Percentiles rank a stretch among this genome's conserved stretches.
These are phyloP conservation scores for Metarhizium guizhouense DNA, from an alignment of 2,329 filamentous ascomycete species.

Conservation along the genomic window DNA sequence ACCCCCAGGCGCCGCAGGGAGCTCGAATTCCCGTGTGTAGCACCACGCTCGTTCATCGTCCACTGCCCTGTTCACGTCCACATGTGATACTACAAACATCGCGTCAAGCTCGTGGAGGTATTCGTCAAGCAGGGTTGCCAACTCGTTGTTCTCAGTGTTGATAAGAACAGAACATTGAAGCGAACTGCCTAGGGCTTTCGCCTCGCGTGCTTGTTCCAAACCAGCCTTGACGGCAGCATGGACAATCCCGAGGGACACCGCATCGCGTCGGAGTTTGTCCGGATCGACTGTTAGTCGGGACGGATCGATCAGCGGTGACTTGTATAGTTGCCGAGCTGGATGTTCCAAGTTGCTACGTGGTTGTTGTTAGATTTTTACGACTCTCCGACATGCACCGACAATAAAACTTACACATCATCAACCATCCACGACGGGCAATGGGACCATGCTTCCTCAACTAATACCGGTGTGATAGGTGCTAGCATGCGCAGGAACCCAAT, in stretches of 20 bases:
- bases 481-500: slow-evolving; percentile 69
- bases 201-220: slow-evolving; percentile 62
- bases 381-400: background rate
- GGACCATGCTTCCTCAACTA: slow-evolving; percentile 85
- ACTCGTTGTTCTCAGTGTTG: slow-evolving; percentile 28
- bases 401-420: slow-evolving; percentile 29
- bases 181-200: slow-evolving; percentile 70
- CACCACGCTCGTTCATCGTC: slow-evolving; percentile 27
- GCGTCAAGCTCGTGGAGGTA: slow-evolving; percentile 45
- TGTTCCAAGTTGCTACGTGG: slow-evolving; percentile 17
- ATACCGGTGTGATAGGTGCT: slow-evolving; percentile 68
- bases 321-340: slow-evolving; percentile 41
- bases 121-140: slow-evolving; percentile 25
- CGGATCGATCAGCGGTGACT: slow-evolving; percentile 31
- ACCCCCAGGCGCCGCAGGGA: slow-evolving; percentile 23
- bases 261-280: slow-evolving; percentile 29
- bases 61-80: slow-evolving; percentile 35
- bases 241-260: slow-evolving; percentile 42
- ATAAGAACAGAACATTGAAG: slow-evolving; percentile 67
- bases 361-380: slow-evolving; percentile 8
- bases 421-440: slow-evolving; percentile 60
- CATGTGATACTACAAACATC: slow-evolving; percentile 62
- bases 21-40: slow-evolving; percentile 34
- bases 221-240: slow-evolving; percentile 63
- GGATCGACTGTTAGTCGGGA: slow-evolving; percentile 29